Evolutionary conservation across 2,329 filamentous ascomycete species (phyloP).

Genomic region (Hypoxylon sp.): DNA sequence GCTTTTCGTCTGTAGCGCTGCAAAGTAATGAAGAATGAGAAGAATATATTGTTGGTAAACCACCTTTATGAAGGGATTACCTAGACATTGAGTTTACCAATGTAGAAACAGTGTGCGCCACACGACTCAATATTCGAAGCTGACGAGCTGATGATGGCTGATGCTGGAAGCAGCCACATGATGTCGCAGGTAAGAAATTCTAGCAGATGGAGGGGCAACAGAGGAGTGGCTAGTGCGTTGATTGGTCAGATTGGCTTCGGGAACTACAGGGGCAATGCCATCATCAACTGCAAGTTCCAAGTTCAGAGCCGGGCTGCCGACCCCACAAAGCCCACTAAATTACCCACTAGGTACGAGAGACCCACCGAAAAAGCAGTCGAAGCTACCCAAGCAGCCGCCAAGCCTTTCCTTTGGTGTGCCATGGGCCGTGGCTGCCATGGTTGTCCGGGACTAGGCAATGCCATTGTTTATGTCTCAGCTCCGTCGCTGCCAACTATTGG

Average conservation of each 20-base stretch:
- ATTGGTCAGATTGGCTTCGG: conserved; percentile 33
- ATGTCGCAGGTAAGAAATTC: conserved; percentile 13
- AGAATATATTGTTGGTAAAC: not conserved
- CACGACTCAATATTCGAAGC: conserved; percentile 26
- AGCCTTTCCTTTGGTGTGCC: conserved; percentile 15
- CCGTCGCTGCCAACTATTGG: conserved; percentile 45
- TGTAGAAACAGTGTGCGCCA: conserved; percentile 26
- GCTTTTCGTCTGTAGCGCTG: not conserved
- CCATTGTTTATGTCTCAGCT: conserved; percentile 52
- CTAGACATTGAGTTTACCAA: not conserved
- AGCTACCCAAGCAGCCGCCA: conserved; percentile 33
- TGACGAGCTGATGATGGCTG: conserved; percentile 15
- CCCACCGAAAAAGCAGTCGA: conserved; percentile 38
- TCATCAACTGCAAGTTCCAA: conserved; percentile 41
- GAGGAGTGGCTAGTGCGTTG: conserved; percentile 24
- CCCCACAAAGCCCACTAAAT: conserved; percentile 28
- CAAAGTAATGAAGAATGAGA: not conserved
- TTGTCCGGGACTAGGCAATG: conserved; percentile 36
- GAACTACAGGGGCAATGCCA: conserved; percentile 40
- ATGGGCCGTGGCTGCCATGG: conserved; percentile 5
- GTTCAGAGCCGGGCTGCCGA: conserved; percentile 36
- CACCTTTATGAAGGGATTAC: not conserved
- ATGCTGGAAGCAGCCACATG: conserved; percentile 23
- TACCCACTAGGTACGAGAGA: conserved; percentile 26
- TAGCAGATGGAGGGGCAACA: conserved; percentile 38